Evolutionary conservation across 2,329 filamentous ascomycete species (phyloP).

Genomic region (Aspergillus unguis): DNA sequence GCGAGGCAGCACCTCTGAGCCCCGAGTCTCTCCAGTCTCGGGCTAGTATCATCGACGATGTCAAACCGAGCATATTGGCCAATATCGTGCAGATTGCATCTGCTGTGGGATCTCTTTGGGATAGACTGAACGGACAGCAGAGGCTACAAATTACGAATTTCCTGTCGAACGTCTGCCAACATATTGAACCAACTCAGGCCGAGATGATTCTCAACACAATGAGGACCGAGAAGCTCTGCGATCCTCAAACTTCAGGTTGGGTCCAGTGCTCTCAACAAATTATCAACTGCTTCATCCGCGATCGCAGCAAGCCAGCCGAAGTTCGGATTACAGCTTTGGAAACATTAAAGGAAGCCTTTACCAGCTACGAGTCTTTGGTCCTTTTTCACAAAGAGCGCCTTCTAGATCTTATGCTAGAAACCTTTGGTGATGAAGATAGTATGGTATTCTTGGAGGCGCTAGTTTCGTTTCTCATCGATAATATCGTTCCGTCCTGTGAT

Average conservation of each 20-base stretch:
- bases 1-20: constrained; percentile 20
- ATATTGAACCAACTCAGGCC: constrained; percentile 38
- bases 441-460: constrained; percentile 39
- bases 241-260: constrained; percentile 34
- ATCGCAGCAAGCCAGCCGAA: constrained; percentile 37
- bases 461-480: constrained; percentile 38
- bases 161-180: constrained; percentile 33
- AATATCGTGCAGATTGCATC: constrained; percentile 38
- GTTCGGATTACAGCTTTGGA: constrained; percentile 40
- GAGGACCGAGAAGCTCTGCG: constrained; percentile 33
- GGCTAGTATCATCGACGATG: constrained; percentile 31
- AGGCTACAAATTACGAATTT: constrained; percentile 35
- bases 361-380: constrained; percentile 27
- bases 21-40: constrained; percentile 26
- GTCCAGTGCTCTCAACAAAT: constrained; percentile 32
- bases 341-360: constrained; percentile 39
- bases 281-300: constrained; percentile 36
- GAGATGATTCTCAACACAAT: constrained; percentile 37
- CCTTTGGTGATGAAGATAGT: constrained; percentile 38
- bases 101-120: constrained; percentile 37
- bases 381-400: constrained; percentile 34
- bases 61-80: constrained; percentile 37
- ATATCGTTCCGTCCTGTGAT: constrained; percentile 28
- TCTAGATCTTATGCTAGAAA: constrained; percentile 30
- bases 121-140: constrained; percentile 34